These are phyloP conservation scores for Byssochlamys sp. DNA, from an alignment of 2,329 filamentous ascomycete genomes.

Conservation along the genomic window DNA sequence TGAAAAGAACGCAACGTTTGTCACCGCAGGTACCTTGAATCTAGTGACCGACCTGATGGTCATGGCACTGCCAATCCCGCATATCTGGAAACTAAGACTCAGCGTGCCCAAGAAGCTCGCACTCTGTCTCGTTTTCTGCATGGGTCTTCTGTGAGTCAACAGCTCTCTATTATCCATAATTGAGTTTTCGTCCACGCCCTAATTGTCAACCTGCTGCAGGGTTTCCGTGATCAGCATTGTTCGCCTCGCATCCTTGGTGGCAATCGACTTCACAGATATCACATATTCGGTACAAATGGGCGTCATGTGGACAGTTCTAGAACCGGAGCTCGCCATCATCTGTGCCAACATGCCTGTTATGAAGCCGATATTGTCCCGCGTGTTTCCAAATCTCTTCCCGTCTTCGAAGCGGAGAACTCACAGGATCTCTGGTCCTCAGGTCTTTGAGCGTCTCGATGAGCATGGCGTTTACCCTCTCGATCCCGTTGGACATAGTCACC, in stretches of 20 bases:
- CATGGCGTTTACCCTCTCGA: neutral
- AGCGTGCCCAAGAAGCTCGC: neutral
- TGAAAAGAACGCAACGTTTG: neutral
- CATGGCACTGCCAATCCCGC: neutral
- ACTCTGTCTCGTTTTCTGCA: neutral
- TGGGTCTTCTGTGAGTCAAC: conserved; percentile 1
- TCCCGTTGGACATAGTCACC: neutral
- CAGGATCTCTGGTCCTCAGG: neutral
- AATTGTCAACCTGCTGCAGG: neutral
- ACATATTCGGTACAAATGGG: neutral
- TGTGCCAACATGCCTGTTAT: neutral
- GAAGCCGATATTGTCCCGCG: neutral
- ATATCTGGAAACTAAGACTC: conserved; percentile 2
- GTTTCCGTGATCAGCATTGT: neutral
- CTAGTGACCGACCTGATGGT: conserved; percentile 1
- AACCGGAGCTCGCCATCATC: neutral
- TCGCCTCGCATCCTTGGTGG: neutral
- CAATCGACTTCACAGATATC: neutral
- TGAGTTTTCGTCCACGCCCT: neutral
- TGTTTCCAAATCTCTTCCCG: neutral
- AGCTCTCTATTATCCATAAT: neutral
- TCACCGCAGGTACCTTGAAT: conserved; percentile 3
- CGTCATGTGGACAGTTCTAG: neutral
- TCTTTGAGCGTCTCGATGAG: neutral
- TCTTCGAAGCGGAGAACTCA: neutral